Conservation (phyloP, 495 filamentous ascomycete genomes). For the Amphirosellinia nigrospora region DNA sequence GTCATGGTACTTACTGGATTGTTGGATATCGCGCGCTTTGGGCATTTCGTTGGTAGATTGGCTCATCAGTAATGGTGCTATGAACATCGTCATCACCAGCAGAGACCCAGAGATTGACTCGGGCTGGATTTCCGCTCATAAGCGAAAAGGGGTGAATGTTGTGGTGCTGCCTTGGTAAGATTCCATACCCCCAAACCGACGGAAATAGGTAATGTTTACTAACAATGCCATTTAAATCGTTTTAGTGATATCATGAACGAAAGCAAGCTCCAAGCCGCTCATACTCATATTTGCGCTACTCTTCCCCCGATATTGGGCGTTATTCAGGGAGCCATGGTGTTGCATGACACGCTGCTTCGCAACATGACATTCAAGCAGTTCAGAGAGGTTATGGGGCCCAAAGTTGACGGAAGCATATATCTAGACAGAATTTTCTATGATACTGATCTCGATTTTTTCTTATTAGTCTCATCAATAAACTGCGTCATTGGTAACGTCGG, state of each 20-base stretch:
- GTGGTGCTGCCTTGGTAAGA: conserved; percentile 23
- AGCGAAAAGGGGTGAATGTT: conserved; percentile 21
- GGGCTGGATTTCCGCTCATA: conserved; percentile 42
- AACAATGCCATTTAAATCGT: background rate
- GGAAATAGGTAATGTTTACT: background rate
- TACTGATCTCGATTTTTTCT: conserved; percentile 50
- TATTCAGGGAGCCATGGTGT: conserved; percentile 51
- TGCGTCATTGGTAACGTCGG: conserved; percentile 45
- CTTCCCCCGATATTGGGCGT: conserved; percentile 50
- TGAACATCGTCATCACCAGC: conserved; percentile 51
- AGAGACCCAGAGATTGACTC: conserved; percentile 48
- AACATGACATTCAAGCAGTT: conserved; percentile 42
- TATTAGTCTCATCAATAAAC: conserved; percentile 45
- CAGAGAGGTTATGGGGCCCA: conserved; percentile 38
- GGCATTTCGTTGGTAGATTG: conserved; percentile 53
- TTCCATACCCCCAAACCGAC: background rate
- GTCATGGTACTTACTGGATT: conserved; percentile 52
- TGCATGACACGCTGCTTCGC: conserved; percentile 39
- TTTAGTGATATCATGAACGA: conserved; percentile 31
- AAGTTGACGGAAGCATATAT: conserved; percentile 41
- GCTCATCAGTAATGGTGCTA: conserved; percentile 52
- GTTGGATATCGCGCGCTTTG: conserved; percentile 49
- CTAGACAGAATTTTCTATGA: conserved; percentile 46
- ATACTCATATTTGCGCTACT: conserved; percentile 12
- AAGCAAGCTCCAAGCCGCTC: background rate